Evolutionary conservation across 129 eudicot species (phyloP).

Genomic region (Flaveria ramosissima): DNA sequence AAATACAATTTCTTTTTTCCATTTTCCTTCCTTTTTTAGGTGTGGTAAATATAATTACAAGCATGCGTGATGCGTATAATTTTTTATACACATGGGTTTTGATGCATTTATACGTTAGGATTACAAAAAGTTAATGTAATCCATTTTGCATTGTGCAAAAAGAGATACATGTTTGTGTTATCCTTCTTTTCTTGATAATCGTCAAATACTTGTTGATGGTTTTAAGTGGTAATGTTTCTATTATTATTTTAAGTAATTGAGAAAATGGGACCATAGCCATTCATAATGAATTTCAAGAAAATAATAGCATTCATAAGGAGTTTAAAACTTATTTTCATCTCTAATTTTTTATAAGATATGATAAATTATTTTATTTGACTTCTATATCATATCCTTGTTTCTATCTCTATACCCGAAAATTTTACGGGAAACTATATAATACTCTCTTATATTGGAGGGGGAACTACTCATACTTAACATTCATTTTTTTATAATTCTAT

Average conservation of each 20-base stretch:
- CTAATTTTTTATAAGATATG: too few relatives aligned
- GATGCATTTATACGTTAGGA: conserved; percentile 27
- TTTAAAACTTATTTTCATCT: too few relatives aligned
- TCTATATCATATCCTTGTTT: too few relatives aligned
- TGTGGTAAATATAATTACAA: conserved; percentile 31
- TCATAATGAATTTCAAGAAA: too few relatives aligned
- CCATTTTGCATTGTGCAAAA: conserved; percentile 33
- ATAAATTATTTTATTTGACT: too few relatives aligned
- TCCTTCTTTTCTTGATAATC: conserved; percentile 28
- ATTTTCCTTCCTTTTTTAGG: background rate
- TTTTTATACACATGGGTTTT: conserved; percentile 39
- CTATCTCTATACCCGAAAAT: too few relatives aligned
- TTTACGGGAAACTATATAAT: too few relatives aligned
- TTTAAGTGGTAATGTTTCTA: background rate
- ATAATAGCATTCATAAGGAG: too few relatives aligned
- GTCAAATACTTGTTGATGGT: conserved; percentile 13
- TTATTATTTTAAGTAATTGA: background rate
- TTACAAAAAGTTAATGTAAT: conserved; percentile 7
- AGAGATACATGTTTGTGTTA: conserved; percentile 35
- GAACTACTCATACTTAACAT: too few relatives aligned
- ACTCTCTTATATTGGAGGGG: too few relatives aligned
- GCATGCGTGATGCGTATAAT: conserved; percentile 39
- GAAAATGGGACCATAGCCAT: too few relatives aligned
- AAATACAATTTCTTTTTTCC: background rate
- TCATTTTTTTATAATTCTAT: too few relatives aligned